Percentiles rank a stretch among this genome's conserved stretches.
These are phyloP conservation scores for Pulveroboletus sp. DNA, from an alignment of 768 basidiomycete species.

Conservation along the genomic window DNA sequence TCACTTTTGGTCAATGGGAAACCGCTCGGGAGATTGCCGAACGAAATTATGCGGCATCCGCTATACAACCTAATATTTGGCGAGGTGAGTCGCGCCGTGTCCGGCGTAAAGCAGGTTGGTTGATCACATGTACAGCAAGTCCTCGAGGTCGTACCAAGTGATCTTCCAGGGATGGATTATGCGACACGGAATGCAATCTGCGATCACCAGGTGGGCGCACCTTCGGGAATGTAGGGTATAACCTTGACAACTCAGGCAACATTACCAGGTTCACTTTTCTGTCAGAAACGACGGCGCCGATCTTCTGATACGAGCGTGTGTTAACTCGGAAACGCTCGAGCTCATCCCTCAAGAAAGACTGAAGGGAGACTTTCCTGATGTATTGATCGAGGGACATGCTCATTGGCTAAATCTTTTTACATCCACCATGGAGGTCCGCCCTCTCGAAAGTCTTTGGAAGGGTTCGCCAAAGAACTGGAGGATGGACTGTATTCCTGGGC, in stretches of 20 bases:
- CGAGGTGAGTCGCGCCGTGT: conserved; percentile 6
- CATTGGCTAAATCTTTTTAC: conserved; percentile 33
- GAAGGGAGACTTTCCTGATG: conserved; percentile 21
- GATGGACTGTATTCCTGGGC: conserved; percentile 11
- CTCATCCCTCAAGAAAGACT: conserved; percentile 24
- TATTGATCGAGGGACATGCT: conserved; percentile 18
- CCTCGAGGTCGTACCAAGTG: conserved; percentile 21
- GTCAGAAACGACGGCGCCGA: conserved; percentile 4
- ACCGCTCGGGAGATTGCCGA: conserved; percentile 22
- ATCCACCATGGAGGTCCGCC: conserved; percentile 24
- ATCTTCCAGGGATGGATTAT: conserved; percentile 25
- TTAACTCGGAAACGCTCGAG: conserved; percentile 9
- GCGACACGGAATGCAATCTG: conserved; percentile 15
- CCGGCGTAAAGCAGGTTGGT: too few relatives aligned
- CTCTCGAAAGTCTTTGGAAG: conserved; percentile 23
- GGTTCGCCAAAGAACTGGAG: conserved; percentile 25
- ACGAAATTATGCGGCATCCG: conserved; percentile 13
- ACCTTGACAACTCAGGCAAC: not conserved
- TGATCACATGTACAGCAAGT: conserved; percentile 15
- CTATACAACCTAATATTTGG: conserved; percentile 21
- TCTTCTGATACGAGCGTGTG: conserved; percentile 19
- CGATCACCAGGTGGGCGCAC: conserved; percentile 15
- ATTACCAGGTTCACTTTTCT: conserved; percentile 22
- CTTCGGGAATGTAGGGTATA: not conserved
- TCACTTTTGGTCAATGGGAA: conserved; percentile 26